A percentile compares a stretch with the other conserved stretches of the same genome.
Evolutionary conservation across 2,329 filamentous ascomycete genomes (phyloP).

Genomic region (Cordyceps militaris): DNA sequence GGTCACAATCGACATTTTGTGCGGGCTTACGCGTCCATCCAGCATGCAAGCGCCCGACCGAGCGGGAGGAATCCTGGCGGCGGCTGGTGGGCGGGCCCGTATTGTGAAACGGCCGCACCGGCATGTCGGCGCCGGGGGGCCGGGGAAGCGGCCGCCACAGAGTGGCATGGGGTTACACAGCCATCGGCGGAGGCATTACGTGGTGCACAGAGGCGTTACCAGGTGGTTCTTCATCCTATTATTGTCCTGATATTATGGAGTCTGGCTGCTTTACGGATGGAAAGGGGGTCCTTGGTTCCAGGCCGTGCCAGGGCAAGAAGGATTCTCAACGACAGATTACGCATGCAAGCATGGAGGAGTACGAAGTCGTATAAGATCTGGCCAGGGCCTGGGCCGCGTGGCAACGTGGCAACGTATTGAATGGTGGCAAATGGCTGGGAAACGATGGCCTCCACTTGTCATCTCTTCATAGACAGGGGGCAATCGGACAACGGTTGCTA

Average conservation of each 20-base stretch:
- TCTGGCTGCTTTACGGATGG: too few relatives aligned
- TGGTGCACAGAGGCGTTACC: neutral
- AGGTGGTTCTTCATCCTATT: neutral
- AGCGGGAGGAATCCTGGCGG: neutral
- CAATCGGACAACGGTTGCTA: neutral
- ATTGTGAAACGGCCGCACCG: slow-evolving; percentile 1
- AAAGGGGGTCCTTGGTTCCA: too few relatives aligned
- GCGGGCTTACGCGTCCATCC: neutral
- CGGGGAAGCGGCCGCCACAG: neutral
- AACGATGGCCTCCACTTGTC: neutral
- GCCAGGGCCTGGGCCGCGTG: neutral
- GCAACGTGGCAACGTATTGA: neutral
- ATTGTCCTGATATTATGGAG: neutral
- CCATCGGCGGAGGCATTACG: neutral
- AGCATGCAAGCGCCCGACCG: neutral
- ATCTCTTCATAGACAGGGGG: neutral
- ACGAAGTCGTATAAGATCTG: too few relatives aligned
- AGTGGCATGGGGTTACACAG: neutral
- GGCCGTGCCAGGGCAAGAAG: too few relatives aligned
- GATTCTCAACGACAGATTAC: too few relatives aligned
- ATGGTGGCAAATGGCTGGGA: neutral
- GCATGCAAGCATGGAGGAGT: too few relatives aligned
- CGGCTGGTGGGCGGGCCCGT: neutral
- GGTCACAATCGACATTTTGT: neutral
- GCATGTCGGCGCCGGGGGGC: neutral